Evolutionary conservation across 805 yeast genomes (phyloP).

Genomic region (Hanseniaspora occidentalis): DNA sequence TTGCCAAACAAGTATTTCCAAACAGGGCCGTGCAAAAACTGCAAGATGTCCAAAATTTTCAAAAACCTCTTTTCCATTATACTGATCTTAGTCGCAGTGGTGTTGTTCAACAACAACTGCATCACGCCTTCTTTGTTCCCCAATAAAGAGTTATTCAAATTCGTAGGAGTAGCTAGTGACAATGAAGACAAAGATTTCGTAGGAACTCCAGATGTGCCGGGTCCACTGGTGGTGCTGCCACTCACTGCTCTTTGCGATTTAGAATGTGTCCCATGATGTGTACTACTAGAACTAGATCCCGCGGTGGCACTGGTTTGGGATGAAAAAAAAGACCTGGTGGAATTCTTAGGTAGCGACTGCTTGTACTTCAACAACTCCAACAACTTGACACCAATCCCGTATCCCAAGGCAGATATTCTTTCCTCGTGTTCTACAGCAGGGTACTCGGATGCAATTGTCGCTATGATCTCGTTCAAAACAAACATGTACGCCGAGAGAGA

Average conservation of each 20-base stretch:
- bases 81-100: constrained; percentile 28
- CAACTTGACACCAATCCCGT: constrained; percentile 57
- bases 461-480: constrained; percentile 59
- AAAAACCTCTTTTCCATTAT: constrained; percentile 38
- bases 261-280: too few species aligned
- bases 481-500: constrained; percentile 57
- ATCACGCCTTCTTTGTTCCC: background rate
- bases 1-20: constrained; percentile 72
- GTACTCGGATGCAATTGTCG: constrained; percentile 34
- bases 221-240: too few species aligned
- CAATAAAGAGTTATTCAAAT: background rate
- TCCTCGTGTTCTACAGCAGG: constrained; percentile 50
- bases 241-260: too few species aligned
- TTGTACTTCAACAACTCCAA: constrained; percentile 41
- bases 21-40: constrained; percentile 58
- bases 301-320: background rate
- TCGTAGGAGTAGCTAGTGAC: background rate
- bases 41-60: constrained; percentile 53
- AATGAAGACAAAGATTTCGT: background rate
- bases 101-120: constrained; percentile 45
- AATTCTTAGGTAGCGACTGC: constrained; percentile 16
- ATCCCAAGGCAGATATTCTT: constrained; percentile 60
- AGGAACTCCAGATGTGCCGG: background rate
- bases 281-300: background rate
- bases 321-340: background rate